These are phyloP conservation scores for Globisporangium nunn DNA, from an alignment of 352 stramenopile genomes.

Conservation along the genomic window DNA sequence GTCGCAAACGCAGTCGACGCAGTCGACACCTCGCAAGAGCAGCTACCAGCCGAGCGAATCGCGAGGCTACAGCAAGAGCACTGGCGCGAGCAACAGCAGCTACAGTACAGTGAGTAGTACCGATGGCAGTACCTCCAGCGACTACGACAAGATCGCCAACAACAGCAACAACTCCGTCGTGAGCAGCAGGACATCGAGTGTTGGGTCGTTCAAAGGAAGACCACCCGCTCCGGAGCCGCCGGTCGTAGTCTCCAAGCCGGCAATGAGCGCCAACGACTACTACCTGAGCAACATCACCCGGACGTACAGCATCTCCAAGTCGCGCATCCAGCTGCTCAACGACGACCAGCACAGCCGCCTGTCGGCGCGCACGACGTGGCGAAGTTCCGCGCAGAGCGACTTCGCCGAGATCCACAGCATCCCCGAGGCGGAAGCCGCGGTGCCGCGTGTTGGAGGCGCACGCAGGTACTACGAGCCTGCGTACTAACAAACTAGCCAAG, in stretches of 20 bases:
- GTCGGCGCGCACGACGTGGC: constrained; percentile 15
- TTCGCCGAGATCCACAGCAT: constrained; percentile 15
- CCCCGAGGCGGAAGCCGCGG: constrained; percentile 12
- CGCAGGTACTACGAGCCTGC: constrained; percentile 1
- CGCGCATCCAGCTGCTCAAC: constrained; percentile 16
- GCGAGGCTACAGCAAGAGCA: constrained; percentile 7
- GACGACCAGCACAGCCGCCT: constrained; percentile 16
- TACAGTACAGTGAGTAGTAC: background rate
- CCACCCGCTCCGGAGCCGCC: background rate
- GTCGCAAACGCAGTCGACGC: background rate
- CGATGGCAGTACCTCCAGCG: background rate
- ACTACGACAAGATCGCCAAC: background rate
- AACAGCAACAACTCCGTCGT: background rate
- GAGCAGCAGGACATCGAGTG: background rate
- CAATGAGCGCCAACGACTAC: constrained; percentile 12
- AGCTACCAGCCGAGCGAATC: background rate
- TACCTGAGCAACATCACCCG: constrained; percentile 13
- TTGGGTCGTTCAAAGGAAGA: background rate
- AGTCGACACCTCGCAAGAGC: constrained; percentile 4
- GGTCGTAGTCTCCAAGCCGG: background rate
- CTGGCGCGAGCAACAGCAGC: background rate
- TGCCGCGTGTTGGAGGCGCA: background rate
- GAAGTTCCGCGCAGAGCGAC: constrained; percentile 14
- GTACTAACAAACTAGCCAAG: background rate
- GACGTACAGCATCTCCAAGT: constrained; percentile 16